These are phyloP conservation scores for Berkeleyomyces rouxiae DNA, from an alignment of 2,329 filamentous ascomycete species.

Conservation along the genomic window DNA sequence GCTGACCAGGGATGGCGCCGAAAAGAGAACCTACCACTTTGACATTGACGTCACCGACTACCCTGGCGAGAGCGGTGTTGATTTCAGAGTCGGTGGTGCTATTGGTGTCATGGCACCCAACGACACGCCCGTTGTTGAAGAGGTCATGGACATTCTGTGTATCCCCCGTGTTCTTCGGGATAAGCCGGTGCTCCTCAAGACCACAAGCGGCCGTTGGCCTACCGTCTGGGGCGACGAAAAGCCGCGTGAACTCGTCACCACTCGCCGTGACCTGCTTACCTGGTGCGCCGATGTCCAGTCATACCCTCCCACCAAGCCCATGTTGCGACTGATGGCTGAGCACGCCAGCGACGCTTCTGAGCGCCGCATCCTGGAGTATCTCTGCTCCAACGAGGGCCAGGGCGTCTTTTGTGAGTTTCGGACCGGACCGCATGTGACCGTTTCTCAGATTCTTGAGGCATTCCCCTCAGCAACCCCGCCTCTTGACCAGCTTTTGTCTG, in stretches of 20 bases:
- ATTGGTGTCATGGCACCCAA: conserved; percentile 90
- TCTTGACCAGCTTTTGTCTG: conserved; percentile 62
- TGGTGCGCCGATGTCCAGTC: conserved; percentile 95
- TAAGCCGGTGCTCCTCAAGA: conserved; percentile 65
- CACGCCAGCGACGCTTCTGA: conserved; percentile 65
- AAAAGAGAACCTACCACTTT: conserved; percentile 96
- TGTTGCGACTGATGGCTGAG: conserved; percentile 75
- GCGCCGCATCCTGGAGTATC: conserved; percentile 72
- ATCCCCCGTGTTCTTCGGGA: conserved; percentile 71
- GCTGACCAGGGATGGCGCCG: conserved; percentile 71
- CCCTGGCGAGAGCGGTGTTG: conserved; percentile 63
- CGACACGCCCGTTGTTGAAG: conserved; percentile 56
- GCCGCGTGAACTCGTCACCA: conserved; percentile 72
- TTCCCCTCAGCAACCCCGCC: conserved; percentile 88
- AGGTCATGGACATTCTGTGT: conserved; percentile 65
- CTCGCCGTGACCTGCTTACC: conserved; percentile 75
- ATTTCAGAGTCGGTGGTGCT: conserved; percentile 92
- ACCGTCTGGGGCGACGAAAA: conserved; percentile 94
- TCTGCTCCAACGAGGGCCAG: conserved; percentile 81
- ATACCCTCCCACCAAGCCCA: conserved; percentile 72
- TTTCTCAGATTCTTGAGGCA: conserved; percentile 73
- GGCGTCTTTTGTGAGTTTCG: conserved; percentile 87
- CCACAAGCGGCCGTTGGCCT: conserved; percentile 72
- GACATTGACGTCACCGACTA: conserved; percentile 95
- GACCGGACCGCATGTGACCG: conserved; percentile 69